phyloP scores from a whole-genome alignment of 2,329 filamentous ascomycete genomes.

The Periconia sp. region DNA sequence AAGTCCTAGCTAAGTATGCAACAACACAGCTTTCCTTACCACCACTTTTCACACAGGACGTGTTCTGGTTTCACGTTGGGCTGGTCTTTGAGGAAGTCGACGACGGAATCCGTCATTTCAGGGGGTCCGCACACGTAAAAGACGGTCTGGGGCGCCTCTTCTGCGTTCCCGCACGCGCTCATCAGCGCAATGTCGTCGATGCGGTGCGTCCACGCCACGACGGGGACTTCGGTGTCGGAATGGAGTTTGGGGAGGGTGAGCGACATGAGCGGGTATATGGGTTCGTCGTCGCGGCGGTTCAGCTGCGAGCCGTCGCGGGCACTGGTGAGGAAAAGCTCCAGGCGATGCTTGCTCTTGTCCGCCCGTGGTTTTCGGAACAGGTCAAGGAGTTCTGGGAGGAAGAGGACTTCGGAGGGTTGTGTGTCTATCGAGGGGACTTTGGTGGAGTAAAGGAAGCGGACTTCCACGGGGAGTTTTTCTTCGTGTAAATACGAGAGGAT shows the following conservation, averaged over 20 bases:
- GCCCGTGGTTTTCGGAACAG: slow-evolving; percentile 32
- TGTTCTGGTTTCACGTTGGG: slow-evolving; percentile 41
- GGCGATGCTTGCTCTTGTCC: slow-evolving; percentile 27
- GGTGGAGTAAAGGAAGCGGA: slow-evolving; percentile 67
- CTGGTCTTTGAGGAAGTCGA: slow-evolving; percentile 42
- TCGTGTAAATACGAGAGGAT: slow-evolving; percentile 66
- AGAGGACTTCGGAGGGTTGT: slow-evolving; percentile 36
- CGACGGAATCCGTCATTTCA: slow-evolving; percentile 51
- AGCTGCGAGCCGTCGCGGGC: slow-evolving; percentile 30
- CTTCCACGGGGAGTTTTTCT: slow-evolving; percentile 41
- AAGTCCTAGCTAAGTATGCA: background rate
- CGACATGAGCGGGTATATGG: slow-evolving; percentile 36
- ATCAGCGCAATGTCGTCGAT: slow-evolving; percentile 43
- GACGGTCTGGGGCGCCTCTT: slow-evolving; percentile 41
- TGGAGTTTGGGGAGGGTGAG: slow-evolving; percentile 33
- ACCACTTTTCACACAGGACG: slow-evolving; percentile 56
- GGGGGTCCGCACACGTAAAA: slow-evolving; percentile 54
- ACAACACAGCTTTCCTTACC: slow-evolving; percentile 32
- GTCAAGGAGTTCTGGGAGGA: slow-evolving; percentile 36
- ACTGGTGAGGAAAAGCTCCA: slow-evolving; percentile 42
- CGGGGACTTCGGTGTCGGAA: slow-evolving; percentile 30
- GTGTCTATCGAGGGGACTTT: slow-evolving; percentile 42
- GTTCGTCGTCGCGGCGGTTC: slow-evolving; percentile 25
- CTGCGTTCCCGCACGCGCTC: slow-evolving; percentile 40
- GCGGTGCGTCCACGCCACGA: slow-evolving; percentile 35